Percentiles rank a stretch among this genome's conserved stretches.
phyloP scores from a whole-genome alignment of 2,329 filamentous ascomycete genomes.

The Diaporthe sp. region DNA sequence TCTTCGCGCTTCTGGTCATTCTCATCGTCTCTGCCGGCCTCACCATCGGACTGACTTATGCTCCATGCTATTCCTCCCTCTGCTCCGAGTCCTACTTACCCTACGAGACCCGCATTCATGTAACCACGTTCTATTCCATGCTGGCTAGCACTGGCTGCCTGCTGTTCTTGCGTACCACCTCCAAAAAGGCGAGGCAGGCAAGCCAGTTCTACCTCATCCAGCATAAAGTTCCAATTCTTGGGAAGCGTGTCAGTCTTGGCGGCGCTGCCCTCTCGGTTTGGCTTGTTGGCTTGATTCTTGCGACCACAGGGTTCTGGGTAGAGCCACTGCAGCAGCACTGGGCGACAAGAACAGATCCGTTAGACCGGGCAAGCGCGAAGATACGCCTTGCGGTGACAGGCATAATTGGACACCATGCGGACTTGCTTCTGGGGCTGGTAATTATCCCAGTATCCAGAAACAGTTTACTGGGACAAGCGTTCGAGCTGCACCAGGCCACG shows the following conservation, averaged over 20 bases:
- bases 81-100: slow-evolving; percentile 34
- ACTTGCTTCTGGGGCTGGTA: slow-evolving; percentile 34
- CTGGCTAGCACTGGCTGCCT: slow-evolving; percentile 23
- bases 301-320: slow-evolving; percentile 33
- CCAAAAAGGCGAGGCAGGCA: background rate
- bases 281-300: slow-evolving; percentile 29
- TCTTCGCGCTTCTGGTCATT: background rate
- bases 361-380: slow-evolving; percentile 33
- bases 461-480: slow-evolving; percentile 32
- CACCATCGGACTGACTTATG: slow-evolving; percentile 35
- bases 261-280: slow-evolving; percentile 24
- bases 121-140: slow-evolving; percentile 33
- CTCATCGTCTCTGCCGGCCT: slow-evolving; percentile 13
- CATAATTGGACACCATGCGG: slow-evolving; percentile 35
- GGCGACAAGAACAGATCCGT: slow-evolving; percentile 7
- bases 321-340: slow-evolving; percentile 27
- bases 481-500: slow-evolving; percentile 35
- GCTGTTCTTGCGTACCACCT: slow-evolving; percentile 5
- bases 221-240: slow-evolving; percentile 3
- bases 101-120: slow-evolving; percentile 32
- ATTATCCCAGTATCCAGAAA: slow-evolving; percentile 35
- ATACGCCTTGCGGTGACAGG: slow-evolving; percentile 32
- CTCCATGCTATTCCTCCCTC: slow-evolving; percentile 33
- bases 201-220: slow-evolving; percentile 17
- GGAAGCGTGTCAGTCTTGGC: slow-evolving; percentile 26